Percentiles rank a stretch among this genome's conserved stretches.
Evolutionary conservation across 2,329 filamentous ascomycete species (phyloP).

Genomic region (Tolypocladium ovalisporum): DNA sequence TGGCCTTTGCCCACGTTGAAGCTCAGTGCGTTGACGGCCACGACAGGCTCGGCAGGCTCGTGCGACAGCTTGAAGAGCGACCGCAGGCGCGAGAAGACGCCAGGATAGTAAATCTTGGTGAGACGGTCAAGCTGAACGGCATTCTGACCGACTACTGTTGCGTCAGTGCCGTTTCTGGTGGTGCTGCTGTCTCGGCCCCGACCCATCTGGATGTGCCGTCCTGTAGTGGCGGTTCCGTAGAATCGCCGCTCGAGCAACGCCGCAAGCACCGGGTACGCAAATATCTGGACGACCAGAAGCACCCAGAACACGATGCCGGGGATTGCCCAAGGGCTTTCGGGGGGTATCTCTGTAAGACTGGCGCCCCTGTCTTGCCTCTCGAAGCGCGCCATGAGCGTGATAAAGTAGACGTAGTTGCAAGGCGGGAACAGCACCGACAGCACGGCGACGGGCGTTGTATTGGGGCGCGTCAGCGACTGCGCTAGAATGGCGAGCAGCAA

Average conservation of each 20-base stretch:
- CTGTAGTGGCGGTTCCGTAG: conserved; percentile 61
- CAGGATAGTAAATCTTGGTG: conserved; percentile 67
- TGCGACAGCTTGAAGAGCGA: conserved; percentile 21
- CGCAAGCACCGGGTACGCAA: conserved; percentile 67
- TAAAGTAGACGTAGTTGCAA: conserved; percentile 79
- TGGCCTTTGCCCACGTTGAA: conserved; percentile 65
- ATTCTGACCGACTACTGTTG: conserved; percentile 16
- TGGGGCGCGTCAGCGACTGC: conserved; percentile 57
- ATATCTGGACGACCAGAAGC: conserved; percentile 65
- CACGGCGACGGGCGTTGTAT: conserved; percentile 53
- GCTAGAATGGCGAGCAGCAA: conserved; percentile 72
- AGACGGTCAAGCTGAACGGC: conserved; percentile 65
- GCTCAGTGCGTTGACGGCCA: conserved; percentile 67
- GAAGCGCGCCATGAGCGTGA: conserved; percentile 65
- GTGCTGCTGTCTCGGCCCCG: conserved; percentile 10
- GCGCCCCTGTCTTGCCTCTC: conserved; percentile 51
- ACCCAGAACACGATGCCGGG: conserved; percentile 70
- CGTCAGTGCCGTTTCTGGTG: not conserved
- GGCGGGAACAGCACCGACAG: conserved; percentile 73
- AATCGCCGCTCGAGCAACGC: conserved; percentile 62
- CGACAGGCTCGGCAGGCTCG: conserved; percentile 46
- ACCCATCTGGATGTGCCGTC: conserved; percentile 39
- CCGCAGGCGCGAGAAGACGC: conserved; percentile 44
- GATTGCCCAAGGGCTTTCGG: conserved; percentile 54
- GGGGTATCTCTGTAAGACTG: conserved; percentile 51